These are phyloP conservation scores for Venturiaceae sp. DNA, from an alignment of 2,329 filamentous ascomycete species.

Conservation along the genomic window DNA sequence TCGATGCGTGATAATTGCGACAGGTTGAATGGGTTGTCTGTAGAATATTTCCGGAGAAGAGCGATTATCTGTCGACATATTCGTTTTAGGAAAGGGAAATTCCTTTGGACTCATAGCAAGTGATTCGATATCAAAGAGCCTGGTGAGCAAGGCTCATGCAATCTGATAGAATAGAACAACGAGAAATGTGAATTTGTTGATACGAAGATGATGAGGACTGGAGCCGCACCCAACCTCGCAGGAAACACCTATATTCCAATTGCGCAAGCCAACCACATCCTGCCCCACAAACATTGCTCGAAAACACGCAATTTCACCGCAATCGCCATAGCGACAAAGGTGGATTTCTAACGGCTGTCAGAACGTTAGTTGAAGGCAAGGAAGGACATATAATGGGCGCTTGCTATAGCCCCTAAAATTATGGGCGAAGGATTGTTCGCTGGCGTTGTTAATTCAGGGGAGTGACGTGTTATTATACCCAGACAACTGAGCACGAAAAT, in stretches of 20 bases:
- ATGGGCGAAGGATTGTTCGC: not conserved
- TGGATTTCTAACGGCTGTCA: not conserved
- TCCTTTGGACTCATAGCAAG: not conserved
- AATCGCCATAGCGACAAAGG: not conserved
- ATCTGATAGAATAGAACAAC: not conserved
- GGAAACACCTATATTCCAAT: not conserved
- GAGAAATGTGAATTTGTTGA: not conserved
- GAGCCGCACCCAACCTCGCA: not conserved
- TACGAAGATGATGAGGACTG: not conserved
- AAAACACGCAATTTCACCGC: not conserved
- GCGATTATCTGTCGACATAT: not conserved
- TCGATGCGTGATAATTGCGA: not conserved
- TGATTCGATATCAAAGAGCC: not conserved
- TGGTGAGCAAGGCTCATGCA: not conserved
- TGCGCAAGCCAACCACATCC: not conserved
- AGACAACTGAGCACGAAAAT: not conserved
- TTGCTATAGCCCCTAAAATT: not conserved
- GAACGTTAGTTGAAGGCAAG: not conserved
- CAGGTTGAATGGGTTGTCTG: not conserved
- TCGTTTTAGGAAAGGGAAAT: not conserved
- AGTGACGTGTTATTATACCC: not conserved
- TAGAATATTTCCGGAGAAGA: not conserved
- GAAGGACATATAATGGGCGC: not conserved
- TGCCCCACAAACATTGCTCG: not conserved
- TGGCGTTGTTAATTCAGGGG: not conserved